A percentile compares a stretch with the other conserved stretches of the same genome.
These are phyloP conservation scores for Termitomyces sp. DNA, from an alignment of 768 basidiomycete species.

Conservation along the genomic window DNA sequence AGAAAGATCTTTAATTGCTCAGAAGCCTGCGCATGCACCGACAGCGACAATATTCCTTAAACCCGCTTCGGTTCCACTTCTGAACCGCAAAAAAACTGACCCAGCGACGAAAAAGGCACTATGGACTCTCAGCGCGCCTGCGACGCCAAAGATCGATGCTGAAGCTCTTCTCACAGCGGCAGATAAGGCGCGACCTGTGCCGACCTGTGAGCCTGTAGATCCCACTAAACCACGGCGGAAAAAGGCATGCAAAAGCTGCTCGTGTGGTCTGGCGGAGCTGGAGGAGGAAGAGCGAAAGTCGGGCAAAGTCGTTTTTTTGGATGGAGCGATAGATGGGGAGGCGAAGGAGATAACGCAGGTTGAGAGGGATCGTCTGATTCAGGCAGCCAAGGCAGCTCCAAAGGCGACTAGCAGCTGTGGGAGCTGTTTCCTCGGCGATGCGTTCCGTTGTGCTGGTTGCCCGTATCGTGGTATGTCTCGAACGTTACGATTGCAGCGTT, in stretches of 20 bases:
- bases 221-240: constrained; percentile 61
- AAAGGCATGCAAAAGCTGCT: constrained; percentile 94
- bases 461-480: constrained; percentile 87
- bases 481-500: not conserved
- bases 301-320: constrained; percentile 66
- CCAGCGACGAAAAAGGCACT: constrained; percentile 83
- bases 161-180: constrained; percentile 80
- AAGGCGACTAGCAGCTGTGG: constrained; percentile 97
- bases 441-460: constrained; percentile 94
- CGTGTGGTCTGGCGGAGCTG: constrained; percentile 93
- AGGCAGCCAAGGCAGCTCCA: constrained; percentile 68
- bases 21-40: constrained; percentile 59
- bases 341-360: constrained; percentile 53
- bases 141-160: constrained; percentile 75
- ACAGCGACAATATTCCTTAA: constrained; percentile 45
- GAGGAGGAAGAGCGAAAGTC: constrained; percentile 76
- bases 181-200: constrained; percentile 77
- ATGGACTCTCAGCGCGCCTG: constrained; percentile 76
- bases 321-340: constrained; percentile 59
- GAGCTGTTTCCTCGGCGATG: constrained; percentile 96
- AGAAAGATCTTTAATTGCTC: constrained; percentile 55
- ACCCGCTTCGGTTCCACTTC: constrained; percentile 47
- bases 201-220: constrained; percentile 69
- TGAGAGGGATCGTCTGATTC: constrained; percentile 64
- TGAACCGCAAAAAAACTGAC: constrained; percentile 53